Percentiles rank a stretch among this genome's conserved stretches.
Evolutionary conservation across 2,329 filamentous ascomycete genomes (phyloP).

Genomic region (Paecilomyces variotii): DNA sequence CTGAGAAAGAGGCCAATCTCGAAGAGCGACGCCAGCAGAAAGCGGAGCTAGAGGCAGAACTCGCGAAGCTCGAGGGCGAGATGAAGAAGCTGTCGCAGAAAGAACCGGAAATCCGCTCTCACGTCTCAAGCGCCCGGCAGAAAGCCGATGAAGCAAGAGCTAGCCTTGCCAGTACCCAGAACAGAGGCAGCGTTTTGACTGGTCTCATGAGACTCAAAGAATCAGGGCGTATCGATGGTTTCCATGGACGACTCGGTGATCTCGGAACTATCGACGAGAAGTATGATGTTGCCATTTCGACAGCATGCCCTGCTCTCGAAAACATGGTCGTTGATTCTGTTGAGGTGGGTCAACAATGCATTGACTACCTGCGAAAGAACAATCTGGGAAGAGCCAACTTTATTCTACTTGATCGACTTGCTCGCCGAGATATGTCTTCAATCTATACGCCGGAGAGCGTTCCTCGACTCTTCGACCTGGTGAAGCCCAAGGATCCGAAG

Average conservation of each 20-base stretch:
- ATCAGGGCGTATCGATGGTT: conserved; percentile 92
- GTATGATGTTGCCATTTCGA: conserved; percentile 97
- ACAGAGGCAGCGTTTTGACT: conserved; percentile 82
- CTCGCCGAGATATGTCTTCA: conserved; percentile 64
- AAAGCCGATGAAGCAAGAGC: conserved; percentile 94
- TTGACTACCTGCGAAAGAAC: conserved; percentile 94
- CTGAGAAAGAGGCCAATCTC: conserved; percentile 64
- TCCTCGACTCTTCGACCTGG: conserved; percentile 84
- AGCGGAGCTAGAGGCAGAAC: conserved; percentile 64
- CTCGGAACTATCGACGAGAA: conserved; percentile 86
- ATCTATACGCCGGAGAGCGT: conserved; percentile 89
- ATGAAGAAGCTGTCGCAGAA: conserved; percentile 63
- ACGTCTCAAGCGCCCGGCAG: conserved; percentile 81
- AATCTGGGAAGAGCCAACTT: conserved; percentile 95
- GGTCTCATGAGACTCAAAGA: conserved; percentile 92
- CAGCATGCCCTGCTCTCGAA: conserved; percentile 81
- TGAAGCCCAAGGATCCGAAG: conserved; percentile 77
- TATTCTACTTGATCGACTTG: conserved; percentile 84
- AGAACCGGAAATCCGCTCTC: conserved; percentile 73
- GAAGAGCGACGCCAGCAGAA: conserved; percentile 68
- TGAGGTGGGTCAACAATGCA: conserved; percentile 93
- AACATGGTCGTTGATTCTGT: conserved; percentile 97
- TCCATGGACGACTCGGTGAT: conserved; percentile 90
- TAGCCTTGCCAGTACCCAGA: conserved; percentile 81
- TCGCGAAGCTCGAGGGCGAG: conserved; percentile 62